phyloP scores from a whole-genome alignment of 2,329 filamentous ascomycete species.

The Aureobasidium sp. region DNA sequence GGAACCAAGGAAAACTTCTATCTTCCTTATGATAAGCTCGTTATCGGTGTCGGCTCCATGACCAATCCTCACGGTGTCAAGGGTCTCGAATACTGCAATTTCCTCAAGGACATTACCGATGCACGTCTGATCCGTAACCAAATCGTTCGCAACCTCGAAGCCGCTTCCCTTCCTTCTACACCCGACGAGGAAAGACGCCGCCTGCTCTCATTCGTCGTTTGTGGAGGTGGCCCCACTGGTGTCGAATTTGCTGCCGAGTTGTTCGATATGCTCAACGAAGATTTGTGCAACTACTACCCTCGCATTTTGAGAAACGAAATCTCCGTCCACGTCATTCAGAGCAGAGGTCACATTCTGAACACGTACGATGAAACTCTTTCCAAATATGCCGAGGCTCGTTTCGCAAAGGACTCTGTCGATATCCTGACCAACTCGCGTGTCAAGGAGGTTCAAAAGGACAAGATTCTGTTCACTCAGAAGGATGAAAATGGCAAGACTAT shows the following conservation, averaged over 20 bases:
- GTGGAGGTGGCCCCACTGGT: conserved; percentile 89
- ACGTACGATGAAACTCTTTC: conserved; percentile 96
- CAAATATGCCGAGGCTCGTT: conserved; percentile 82
- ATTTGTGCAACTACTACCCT: conserved; percentile 76
- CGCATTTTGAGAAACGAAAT: conserved; percentile 92
- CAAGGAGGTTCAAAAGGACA: conserved; percentile 75
- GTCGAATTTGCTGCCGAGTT: conserved; percentile 97
- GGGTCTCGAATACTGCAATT: conserved; percentile 86
- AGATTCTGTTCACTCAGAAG: conserved; percentile 83
- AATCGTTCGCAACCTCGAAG: conserved; percentile 82
- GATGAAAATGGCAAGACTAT: conserved; percentile 62
- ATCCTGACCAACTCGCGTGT: conserved; percentile 90
- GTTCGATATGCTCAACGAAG: conserved; percentile 93
- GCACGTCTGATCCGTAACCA: conserved; percentile 82
- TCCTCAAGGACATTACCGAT: conserved; percentile 91
- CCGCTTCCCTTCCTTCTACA: conserved; percentile 88
- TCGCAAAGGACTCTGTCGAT: conserved; percentile 83
- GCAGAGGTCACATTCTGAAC: conserved; percentile 88
- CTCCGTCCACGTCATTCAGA: conserved; percentile 94
- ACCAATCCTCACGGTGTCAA: conserved; percentile 96
- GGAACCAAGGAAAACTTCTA: conserved; percentile 82
- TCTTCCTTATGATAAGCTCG: conserved; percentile 92
- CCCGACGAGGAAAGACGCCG: conserved; percentile 78
- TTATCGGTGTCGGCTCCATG: conserved; percentile 83
- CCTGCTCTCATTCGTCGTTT: conserved; percentile 90